A percentile compares a stretch with the other conserved stretches of the same genome.
Conservation (phyloP, 2,329 filamentous ascomycete species). For the Claviceps humidiphila region DNA sequence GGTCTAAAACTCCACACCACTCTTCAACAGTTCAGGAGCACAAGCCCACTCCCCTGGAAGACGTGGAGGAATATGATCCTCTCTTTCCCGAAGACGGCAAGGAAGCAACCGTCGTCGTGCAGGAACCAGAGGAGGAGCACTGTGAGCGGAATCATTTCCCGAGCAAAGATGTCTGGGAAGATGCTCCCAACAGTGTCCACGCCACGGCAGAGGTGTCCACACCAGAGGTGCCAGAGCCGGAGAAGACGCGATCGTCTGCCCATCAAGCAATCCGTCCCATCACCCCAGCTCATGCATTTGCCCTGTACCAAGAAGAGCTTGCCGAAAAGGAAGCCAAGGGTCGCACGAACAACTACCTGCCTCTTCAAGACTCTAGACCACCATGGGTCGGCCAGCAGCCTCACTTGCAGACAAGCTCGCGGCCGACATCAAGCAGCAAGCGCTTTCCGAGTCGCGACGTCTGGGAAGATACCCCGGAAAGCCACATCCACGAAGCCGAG, state of each 20-base stretch:
- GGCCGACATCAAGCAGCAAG: constrained; percentile 40
- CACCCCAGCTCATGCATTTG: constrained; percentile 52
- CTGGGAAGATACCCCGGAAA: constrained; percentile 89
- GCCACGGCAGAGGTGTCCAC: constrained; percentile 72
- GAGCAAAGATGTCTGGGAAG: constrained; percentile 95
- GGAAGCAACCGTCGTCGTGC: constrained; percentile 19
- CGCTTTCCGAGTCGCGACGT: constrained; percentile 86
- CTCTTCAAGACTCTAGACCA: constrained; percentile 21
- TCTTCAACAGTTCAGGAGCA: constrained; percentile 36
- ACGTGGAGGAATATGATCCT: constrained; percentile 90
- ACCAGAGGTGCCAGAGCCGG: constrained; percentile 40
- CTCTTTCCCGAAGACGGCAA: constrained; percentile 73
- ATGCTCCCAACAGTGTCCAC: constrained; percentile 75
- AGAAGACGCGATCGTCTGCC: constrained; percentile 19
- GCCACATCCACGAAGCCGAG: constrained; percentile 64
- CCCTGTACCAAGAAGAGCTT: constrained; percentile 51
- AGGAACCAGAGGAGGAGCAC: constrained; percentile 26
- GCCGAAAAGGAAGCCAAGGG: constrained; percentile 38
- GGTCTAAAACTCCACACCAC: constrained; percentile 45
- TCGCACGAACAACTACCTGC: constrained; percentile 16
- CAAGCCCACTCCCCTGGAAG: constrained; percentile 59
- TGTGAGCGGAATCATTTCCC: constrained; percentile 63
- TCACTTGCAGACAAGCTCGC: constrained; percentile 34
- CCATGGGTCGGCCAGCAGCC: constrained; percentile 33
- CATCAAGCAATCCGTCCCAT: constrained; percentile 26